Evolutionary conservation across 306 rosid genomes (phyloP), one percentile per base, ranked within the genome.

Genomic region (Medicago ruthenica): DNA sequence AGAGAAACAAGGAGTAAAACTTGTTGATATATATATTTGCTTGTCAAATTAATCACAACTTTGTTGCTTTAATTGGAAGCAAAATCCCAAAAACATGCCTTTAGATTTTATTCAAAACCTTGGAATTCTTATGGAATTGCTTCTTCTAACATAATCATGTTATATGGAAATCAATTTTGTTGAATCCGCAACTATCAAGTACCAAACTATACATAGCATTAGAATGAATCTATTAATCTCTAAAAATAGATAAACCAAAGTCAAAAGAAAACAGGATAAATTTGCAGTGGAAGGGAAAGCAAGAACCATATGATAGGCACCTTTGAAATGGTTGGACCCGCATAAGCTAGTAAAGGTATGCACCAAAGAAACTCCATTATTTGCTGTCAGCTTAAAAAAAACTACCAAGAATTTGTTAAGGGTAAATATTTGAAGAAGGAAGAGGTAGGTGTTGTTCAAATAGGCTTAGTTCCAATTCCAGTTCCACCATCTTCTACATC

Each of bases 391-490:
- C 20, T 50, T 50, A 22, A 80, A 34, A 34, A 34, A 34, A 34
- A 34, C 37, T 34, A 34, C 7, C 37, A 34, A 34, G 37, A 34
- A 34, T 34, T 34, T 34, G 4, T 27, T 34, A 34, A 34, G 37
- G 37, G 37, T 6, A 4, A 34, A 34, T 34, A 34, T 34, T 36
- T 15, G 63, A 76, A 76, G 67, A 40, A 60, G 62, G 55, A 67
- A 74, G 75, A 65, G 17, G 34, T 34, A 75, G 62, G 79, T 39
- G 20, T 67, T 76, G 58, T 79, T 87, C 97, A 88, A 85, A 86
- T 74, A 82, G 90, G 88, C 75, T 83, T 66, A 78, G 84, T 83
- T 77, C 83, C 87, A 76, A 73, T 69, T 31, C 82, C 80, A 82
- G 83, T 73, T 85, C 78, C 66, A 78, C 68, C 85, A 83, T 69